These are phyloP conservation scores for Lepraria neglecta DNA, from an alignment of 495 filamentous ascomycete genomes.

Conservation along the genomic window DNA sequence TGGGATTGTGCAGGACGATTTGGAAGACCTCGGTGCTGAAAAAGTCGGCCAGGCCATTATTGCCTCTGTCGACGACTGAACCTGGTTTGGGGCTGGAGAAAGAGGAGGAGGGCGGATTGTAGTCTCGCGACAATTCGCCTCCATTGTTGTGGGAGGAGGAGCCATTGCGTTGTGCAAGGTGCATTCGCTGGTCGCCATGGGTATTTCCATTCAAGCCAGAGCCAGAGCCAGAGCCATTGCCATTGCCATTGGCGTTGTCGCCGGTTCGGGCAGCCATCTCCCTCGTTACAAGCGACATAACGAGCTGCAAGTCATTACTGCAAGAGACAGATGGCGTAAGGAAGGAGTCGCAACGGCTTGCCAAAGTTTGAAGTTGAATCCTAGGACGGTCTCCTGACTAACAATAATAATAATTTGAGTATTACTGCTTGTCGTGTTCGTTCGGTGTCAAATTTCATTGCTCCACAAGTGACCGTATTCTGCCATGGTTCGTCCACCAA, in stretches of 20 bases:
- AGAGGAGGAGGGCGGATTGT: slow-evolving; percentile 25
- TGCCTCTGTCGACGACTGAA: slow-evolving; percentile 15
- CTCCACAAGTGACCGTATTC: not conserved
- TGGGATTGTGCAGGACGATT: slow-evolving; percentile 41
- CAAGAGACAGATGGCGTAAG: slow-evolving; percentile 1
- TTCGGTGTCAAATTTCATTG: not conserved
- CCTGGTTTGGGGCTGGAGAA: slow-evolving; percentile 26
- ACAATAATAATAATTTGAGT: too few species aligned
- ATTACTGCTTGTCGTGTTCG: not conserved
- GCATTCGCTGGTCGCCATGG: slow-evolving; percentile 5
- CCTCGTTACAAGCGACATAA: slow-evolving; percentile 20
- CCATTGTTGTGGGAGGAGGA: slow-evolving; percentile 14
- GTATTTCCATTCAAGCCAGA: too few species aligned
- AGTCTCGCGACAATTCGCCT: slow-evolving; percentile 24
- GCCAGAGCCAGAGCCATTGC: too few species aligned
- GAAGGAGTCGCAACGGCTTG: not conserved
- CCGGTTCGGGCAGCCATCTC: slow-evolving; percentile 21
- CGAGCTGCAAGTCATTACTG: not conserved
- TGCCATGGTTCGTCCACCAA: not conserved
- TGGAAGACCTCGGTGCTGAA: slow-evolving; percentile 44
- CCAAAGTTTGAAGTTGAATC: too few species aligned
- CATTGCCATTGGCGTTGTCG: slow-evolving; percentile 5
- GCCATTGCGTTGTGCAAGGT: slow-evolving; percentile 14
- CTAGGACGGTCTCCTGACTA: too few species aligned
- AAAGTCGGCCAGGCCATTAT: slow-evolving; percentile 34